These are phyloP conservation scores for Puya raimondii DNA, from an alignment of 176 grass and related monocot genomes.

Conservation along the genomic window DNA sequence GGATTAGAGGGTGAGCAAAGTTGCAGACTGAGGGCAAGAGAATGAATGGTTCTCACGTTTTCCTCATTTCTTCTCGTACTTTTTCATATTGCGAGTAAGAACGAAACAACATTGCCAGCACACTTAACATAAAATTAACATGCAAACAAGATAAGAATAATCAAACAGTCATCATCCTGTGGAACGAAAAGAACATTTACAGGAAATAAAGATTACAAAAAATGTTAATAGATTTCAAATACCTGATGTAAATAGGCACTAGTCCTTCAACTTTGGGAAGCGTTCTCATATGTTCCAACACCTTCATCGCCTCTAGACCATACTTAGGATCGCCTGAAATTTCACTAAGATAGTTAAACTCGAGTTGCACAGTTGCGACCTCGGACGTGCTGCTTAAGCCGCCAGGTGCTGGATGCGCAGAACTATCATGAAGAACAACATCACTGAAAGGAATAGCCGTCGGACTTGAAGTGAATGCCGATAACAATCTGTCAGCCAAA, in stretches of 20 bases:
- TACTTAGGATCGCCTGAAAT: conserved; percentile 88
- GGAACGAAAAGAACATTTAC: not conserved
- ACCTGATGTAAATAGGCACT: conserved; percentile 96
- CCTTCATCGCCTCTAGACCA: conserved; percentile 73
- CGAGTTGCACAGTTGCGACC: conserved; percentile 79
- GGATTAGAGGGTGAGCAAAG: too few species aligned
- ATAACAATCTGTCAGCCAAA: conserved; percentile 71
- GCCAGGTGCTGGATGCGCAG: conserved; percentile 76
- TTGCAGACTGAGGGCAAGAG: too few species aligned
- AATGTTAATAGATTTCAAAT: conserved; percentile 8
- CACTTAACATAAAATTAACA: not conserved
- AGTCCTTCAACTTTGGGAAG: conserved; percentile 88
- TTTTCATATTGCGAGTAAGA: too few species aligned
- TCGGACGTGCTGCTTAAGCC: conserved; percentile 94
- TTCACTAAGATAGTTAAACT: conserved; percentile 92
- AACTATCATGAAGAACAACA: conserved; percentile 69
- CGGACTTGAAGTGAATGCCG: conserved; percentile 82
- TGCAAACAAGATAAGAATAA: not conserved
- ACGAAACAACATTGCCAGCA: not conserved
- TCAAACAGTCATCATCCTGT: not conserved
- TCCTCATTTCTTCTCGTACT: too few species aligned
- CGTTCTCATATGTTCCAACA: conserved; percentile 73
- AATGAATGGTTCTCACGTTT: too few species aligned
- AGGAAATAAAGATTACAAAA: not conserved
- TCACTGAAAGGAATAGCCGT: conserved; percentile 92